phyloP scores from a whole-genome alignment of 2,329 filamentous ascomycete genomes.

The Cladophialophora bantiana region DNA sequence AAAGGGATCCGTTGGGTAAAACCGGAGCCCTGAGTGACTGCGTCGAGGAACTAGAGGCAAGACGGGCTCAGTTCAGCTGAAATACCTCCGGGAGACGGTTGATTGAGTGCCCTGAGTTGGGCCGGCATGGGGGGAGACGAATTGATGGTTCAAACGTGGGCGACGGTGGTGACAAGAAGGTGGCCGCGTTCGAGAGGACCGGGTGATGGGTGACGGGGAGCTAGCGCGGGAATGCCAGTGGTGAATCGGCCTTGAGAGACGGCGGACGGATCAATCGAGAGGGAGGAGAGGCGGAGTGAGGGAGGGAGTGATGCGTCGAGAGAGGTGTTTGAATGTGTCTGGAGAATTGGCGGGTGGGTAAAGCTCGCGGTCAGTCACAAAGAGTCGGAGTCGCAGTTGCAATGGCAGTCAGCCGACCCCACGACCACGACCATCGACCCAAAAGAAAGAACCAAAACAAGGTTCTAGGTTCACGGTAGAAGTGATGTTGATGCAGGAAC shows the following conservation, averaged over 20 bases:
- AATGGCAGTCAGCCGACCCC: not conserved
- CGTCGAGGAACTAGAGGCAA: conserved; percentile 20
- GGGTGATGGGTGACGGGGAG: not conserved
- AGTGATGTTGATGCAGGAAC: conserved; percentile 18
- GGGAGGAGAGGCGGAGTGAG: not conserved
- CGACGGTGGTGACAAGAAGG: not conserved
- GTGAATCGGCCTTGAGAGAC: not conserved
- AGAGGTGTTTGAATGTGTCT: not conserved
- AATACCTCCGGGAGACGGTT: not conserved
- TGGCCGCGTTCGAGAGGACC: not conserved
- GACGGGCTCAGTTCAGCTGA: conserved; percentile 21
- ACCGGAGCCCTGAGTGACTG: conserved; percentile 20
- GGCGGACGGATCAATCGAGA: not conserved
- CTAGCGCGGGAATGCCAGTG: conserved; percentile 6
- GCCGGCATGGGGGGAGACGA: conserved; percentile 5
- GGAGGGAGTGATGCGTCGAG: conserved; percentile 1
- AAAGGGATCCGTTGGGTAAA: conserved; percentile 29
- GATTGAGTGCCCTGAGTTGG: conserved; percentile 21
- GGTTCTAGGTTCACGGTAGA: not conserved
- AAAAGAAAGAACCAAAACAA: not conserved
- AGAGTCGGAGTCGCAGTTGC: not conserved
- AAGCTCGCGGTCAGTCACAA: not conserved
- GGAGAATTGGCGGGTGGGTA: not conserved
- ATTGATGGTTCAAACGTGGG: conserved; percentile 6
- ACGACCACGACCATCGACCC: not conserved